These are phyloP conservation scores for Spergularia bocconei DNA, from an alignment of 148 eudicot genomes.

Conservation along the genomic window DNA sequence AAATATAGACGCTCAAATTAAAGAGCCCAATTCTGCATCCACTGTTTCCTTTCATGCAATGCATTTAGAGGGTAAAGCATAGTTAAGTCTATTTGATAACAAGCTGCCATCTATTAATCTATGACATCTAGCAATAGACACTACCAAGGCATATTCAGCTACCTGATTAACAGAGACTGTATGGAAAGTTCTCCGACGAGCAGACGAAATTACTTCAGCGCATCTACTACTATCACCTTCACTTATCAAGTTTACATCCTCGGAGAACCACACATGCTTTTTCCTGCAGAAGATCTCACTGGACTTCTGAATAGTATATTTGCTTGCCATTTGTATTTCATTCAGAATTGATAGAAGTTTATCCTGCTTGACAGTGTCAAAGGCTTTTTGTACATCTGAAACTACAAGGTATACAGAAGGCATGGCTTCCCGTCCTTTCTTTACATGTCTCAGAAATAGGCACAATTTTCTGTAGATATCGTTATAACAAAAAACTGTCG, in stretches of 20 bases:
- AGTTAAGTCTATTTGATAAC: neutral
- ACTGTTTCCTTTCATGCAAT: neutral
- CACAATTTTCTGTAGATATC: conserved; percentile 70
- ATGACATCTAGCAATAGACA: neutral
- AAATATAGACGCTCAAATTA: conserved; percentile 2
- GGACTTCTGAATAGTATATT: conserved; percentile 45
- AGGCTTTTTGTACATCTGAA: conserved; percentile 86
- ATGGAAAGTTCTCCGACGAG: conserved; percentile 35
- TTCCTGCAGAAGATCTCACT: conserved; percentile 49
- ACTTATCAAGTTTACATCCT: conserved; percentile 36
- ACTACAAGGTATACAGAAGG: conserved; percentile 65
- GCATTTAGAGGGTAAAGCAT: neutral
- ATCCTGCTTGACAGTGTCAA: conserved; percentile 78
- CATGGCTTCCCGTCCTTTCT: conserved; percentile 36
- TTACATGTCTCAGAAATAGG: conserved; percentile 58
- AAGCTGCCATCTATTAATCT: neutral
- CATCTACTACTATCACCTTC: conserved; percentile 19
- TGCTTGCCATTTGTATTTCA: conserved; percentile 46
- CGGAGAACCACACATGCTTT: conserved; percentile 41
- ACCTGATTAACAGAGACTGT: conserved; percentile 58
- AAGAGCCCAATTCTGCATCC: neutral
- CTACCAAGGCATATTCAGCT: conserved; percentile 1
- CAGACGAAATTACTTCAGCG: conserved; percentile 23
- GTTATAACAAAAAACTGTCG: conserved; percentile 71
- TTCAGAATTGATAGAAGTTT: conserved; percentile 66